These are phyloP conservation scores for Colletotrichum destructivum DNA, from an alignment of 2,329 filamentous ascomycete species.

Conservation along the genomic window DNA sequence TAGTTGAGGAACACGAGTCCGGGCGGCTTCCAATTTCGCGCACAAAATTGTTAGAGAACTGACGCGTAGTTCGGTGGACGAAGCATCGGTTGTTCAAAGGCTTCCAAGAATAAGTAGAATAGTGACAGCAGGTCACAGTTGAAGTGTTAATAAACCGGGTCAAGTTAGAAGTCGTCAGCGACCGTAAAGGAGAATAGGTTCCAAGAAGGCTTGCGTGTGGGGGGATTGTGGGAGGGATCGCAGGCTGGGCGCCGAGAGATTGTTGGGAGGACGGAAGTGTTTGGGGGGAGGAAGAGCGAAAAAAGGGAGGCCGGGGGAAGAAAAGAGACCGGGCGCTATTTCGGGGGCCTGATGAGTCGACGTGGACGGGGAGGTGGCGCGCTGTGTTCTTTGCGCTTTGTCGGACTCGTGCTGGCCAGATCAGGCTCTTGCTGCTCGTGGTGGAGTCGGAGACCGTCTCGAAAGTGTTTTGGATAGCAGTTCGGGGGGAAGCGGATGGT, in stretches of 20 bases:
- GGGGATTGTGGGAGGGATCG: constrained; percentile 44
- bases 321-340: constrained; percentile 30
- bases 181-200: constrained; percentile 36
- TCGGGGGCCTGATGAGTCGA: constrained; percentile 32
- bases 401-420: constrained; percentile 31
- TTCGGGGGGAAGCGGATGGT: constrained; percentile 42
- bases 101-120: constrained; percentile 7
- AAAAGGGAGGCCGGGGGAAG: constrained; percentile 31
- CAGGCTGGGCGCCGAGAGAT: constrained; percentile 46
- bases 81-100: constrained; percentile 23
- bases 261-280: constrained; percentile 27
- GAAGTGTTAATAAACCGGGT: constrained; percentile 35
- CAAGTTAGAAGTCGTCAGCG: constrained; percentile 26
- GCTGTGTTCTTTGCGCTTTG: constrained; percentile 34
- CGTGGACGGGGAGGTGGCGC: constrained; percentile 21
- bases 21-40: constrained; percentile 22
- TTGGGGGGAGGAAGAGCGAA: constrained; percentile 28
- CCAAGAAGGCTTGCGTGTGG: constrained; percentile 40
- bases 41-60: constrained; percentile 8
- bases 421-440: constrained; percentile 28
- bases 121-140: constrained; percentile 15
- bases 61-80: constrained; percentile 19
- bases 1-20: constrained; percentile 33
- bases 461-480: constrained; percentile 45
- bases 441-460: constrained; percentile 43